Conservation (phyloP, 768 basidiomycete species). For the Kwoniella pini region DNA sequence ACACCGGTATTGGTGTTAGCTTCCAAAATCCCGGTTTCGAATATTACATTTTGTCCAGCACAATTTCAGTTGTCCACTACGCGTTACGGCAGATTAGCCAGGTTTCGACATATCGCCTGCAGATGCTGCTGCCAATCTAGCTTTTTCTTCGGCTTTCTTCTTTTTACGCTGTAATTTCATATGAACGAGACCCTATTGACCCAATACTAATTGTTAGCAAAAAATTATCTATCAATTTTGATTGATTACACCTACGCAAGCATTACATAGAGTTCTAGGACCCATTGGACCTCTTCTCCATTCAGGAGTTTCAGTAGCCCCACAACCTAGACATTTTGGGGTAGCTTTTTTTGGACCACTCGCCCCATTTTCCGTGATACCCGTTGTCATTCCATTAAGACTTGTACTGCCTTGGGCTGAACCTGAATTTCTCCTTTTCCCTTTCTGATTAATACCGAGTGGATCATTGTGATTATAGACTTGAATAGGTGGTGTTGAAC, state of each 20-base stretch:
- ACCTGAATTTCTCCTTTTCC: conserved; percentile 15
- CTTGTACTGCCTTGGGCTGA: background rate
- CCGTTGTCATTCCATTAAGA: background rate
- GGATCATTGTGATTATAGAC: background rate
- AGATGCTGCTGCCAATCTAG: conserved; percentile 19
- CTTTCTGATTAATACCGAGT: background rate
- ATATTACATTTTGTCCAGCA: no score
- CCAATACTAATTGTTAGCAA: no score
- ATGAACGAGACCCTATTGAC: conserved; percentile 46
- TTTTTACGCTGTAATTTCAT: conserved; percentile 45
- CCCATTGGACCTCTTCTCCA: conserved; percentile 56
- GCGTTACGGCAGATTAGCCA: no score
- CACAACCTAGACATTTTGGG: conserved; percentile 49
- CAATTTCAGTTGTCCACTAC: no score
- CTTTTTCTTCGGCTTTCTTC: conserved; percentile 33
- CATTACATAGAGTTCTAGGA: conserved; percentile 55
- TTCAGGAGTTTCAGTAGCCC: conserved; percentile 55
- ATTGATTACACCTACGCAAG: conserved; percentile 49
- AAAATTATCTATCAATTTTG: no score
- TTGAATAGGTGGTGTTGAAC: background rate
- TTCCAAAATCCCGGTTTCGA: no score
- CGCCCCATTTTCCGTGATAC: background rate
- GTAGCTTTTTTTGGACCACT: conserved; percentile 14
- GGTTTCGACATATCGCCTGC: background rate
- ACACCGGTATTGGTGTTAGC: no score